Base-by-base conservation (phyloP, 179 eudicot genomes). In the Silene noctiflora region DNA sequence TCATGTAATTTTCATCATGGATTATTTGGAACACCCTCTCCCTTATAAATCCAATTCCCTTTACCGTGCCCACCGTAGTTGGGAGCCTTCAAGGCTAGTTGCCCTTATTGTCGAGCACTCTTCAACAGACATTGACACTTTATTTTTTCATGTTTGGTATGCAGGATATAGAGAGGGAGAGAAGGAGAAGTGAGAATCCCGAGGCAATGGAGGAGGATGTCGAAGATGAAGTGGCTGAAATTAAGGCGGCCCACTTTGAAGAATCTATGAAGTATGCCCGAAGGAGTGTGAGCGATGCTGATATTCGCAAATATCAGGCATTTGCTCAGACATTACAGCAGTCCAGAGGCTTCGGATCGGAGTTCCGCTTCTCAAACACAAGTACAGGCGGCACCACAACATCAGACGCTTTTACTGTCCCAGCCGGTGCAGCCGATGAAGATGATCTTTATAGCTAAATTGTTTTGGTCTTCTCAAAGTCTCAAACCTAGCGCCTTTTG, bases 191-290 rank as follows among this genome's bases (percentile, higher is more conserved):
- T 0, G 94, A 88, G 63, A 91, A 91, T 67, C 94, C 90, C 0
- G 97, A 91, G 73, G 88, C 90, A 4, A 91, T 91, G 97, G 97
- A 91, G 56, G 97, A 91, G 85, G 97, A 91, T 62, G 92, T 84
- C 0, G 97, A 89, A 19, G 96, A 91, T 42, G 94, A 91, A 74
- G 91, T 91, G 27, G 75, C 94, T 0, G 94, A 90, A 77, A 91
- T 91, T 17, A 90, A 72, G 84, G 89, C 97, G 24, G 87, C 89
- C 39, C 97, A 90, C 56, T 91, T 91, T 76, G 97, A 90, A 73
- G 97, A 91, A 44, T 91, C 97, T 0, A 91, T 91, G 97, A 91
- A 91, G 77, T 91, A 79, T 78, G 97, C 97, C 3, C 85, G 97
- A 0, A 84, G 97, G 79, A 91, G 97, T 84, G 97, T 91, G 17